Evolutionary conservation across 2,329 filamentous ascomycete species (phyloP), one percentile per base, ranked within the genome.

Genomic region (Fusarium pseudonygamai): DNA sequence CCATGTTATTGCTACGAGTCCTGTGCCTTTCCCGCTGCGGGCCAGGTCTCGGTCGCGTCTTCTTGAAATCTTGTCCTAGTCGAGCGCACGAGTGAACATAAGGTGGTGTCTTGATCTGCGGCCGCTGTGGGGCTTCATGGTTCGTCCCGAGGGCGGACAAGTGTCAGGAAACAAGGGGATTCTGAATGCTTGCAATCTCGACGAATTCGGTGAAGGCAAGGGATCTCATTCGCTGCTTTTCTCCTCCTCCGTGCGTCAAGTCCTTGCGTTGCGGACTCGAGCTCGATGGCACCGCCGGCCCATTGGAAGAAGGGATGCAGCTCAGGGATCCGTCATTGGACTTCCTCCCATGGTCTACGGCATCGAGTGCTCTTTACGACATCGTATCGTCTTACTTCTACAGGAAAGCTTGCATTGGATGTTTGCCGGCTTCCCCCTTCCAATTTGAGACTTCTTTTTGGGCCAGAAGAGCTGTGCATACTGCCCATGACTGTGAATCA

Each of bases 91-190:
- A 75, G 69, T 62, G 68, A 64, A 72, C 69, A 77, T 72, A 72
- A 77, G 72, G 72, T 74, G 79, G 81, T 77, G 79, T 73, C 79
- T 80, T 76, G 79, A 80, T 80, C 78, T 82, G 82, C 83, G 82
- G 81, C 81, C 82, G 76, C 69, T 79, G 82, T 83, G 81, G 83
- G 80, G 77, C 80, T 58, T 78, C 70, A 78, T 83, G 77, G 79
- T 82, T 83, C 80, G 79, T 83, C 78, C 80, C 79, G 77, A 79
- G 68, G 77, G 72, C 74, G 75, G 79, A 81, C 79, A 82, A 81
- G 77, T 81, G 81, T 83, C 80, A 82, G 72, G 69, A 76, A 74
- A 75, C 77, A 76, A 78, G 78, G 75, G 75, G 64, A 78, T 76
- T 72, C 77, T 74, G 70, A 78, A 78, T 73, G 77, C 79, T 78